Conservation (phyloP, 1,284 basidiomycete species). For the Microbotryomycetes sp. region DNA sequence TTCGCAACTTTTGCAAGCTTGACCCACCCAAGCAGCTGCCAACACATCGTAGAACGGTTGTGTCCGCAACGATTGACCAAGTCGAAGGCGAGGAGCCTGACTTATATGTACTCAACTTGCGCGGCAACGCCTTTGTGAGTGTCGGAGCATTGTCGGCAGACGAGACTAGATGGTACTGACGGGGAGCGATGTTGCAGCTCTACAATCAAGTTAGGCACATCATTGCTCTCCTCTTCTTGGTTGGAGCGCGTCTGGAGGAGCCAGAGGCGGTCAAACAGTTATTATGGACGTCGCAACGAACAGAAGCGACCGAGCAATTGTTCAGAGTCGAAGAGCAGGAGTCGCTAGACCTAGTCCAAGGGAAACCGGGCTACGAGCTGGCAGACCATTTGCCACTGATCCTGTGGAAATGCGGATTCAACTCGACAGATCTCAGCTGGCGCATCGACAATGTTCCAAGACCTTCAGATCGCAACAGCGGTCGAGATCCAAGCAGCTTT, state of each 20-base stretch:
- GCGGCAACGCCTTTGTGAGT: constrained; percentile 31
- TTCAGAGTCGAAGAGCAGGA: constrained; percentile 1
- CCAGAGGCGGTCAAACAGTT: constrained; percentile 66
- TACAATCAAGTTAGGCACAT: constrained; percentile 98
- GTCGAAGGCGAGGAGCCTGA: constrained; percentile 34
- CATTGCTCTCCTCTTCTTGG: constrained; percentile 83
- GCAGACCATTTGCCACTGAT: constrained; percentile 83
- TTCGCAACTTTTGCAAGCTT: constrained; percentile 92
- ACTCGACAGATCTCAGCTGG: constrained; percentile 64
- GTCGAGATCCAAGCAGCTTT: constrained; percentile 1
- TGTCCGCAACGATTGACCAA: constrained; percentile 55
- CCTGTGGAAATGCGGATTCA: constrained; percentile 85
- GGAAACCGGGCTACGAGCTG: constrained; percentile 89
- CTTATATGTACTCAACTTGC: constrained; percentile 31
- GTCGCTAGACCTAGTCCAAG: constrained; percentile 46
- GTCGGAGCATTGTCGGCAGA: constrained; percentile 37
- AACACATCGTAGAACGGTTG: constrained; percentile 61
- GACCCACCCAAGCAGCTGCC: constrained; percentile 90
- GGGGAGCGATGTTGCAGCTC: constrained; percentile 74
- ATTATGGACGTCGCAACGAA: constrained; percentile 55
- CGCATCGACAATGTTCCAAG: constrained; percentile 52
- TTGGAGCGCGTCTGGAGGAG: constrained; percentile 73
- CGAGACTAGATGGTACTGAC: constrained; percentile 46
- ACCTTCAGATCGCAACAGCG: constrained; percentile 36
- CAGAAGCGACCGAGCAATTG: constrained; percentile 9